Conservation (phyloP, 768 basidiomycete genomes). For the Tylopilus plumbeoviolaceoides region DNA sequence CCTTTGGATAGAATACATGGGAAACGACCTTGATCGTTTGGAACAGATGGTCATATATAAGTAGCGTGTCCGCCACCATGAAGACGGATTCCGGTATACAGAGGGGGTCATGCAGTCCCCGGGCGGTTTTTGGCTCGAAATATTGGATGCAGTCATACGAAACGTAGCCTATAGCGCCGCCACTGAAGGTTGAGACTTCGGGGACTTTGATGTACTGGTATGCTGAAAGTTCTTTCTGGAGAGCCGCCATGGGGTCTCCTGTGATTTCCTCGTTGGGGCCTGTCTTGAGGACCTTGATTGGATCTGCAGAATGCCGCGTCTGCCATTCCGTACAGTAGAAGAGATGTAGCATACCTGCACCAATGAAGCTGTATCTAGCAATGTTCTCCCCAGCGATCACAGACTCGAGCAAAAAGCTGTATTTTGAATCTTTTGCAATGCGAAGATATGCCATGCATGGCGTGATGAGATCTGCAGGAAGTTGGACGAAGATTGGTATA, state of each 20-base stretch:
- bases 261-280: conserved; percentile 78
- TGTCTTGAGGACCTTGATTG: conserved; percentile 85
- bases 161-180: conserved; percentile 97
- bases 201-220: conserved; percentile 92
- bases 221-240: conserved; percentile 81
- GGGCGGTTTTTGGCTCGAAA: conserved; percentile 91
- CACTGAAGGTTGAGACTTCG: conserved; percentile 91
- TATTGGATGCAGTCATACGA: conserved; percentile 95
- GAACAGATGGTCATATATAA: conserved; percentile 96
- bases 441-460: conserved; percentile 96
- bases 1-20: conserved; percentile 84
- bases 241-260: conserved; percentile 82
- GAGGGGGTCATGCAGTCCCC: conserved; percentile 69
- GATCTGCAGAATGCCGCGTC: conserved; percentile 51
- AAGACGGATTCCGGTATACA: conserved; percentile 94
- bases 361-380: conserved; percentile 94
- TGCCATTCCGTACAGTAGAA: background rate
- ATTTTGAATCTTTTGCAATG: conserved; percentile 86
- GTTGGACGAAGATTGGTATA: conserved; percentile 86
- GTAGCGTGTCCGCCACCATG: conserved; percentile 93
- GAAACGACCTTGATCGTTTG: conserved; percentile 95
- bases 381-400: conserved; percentile 87
- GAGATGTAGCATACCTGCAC: conserved; percentile 63
- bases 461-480: conserved; percentile 94
- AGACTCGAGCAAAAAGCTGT: conserved; percentile 94